These are phyloP conservation scores for Neocatenulostroma microsporum DNA, from an alignment of 2,329 filamentous ascomycete species.

Conservation along the genomic window DNA sequence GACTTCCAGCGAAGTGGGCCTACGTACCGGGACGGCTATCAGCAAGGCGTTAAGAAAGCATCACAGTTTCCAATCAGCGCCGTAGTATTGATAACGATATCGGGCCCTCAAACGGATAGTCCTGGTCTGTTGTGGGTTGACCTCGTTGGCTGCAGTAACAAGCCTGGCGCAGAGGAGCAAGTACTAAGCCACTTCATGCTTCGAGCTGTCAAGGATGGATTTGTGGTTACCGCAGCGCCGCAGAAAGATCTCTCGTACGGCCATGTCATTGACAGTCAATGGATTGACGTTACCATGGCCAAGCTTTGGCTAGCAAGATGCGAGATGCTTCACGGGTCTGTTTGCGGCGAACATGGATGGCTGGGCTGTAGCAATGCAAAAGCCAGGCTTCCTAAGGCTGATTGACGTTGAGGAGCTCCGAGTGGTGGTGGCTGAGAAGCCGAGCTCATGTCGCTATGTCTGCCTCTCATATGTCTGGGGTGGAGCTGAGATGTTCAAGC, in stretches of 20 bases:
- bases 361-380: neutral
- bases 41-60: neutral
- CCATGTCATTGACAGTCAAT: neutral
- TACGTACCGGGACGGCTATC: neutral
- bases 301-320: slow-evolving; percentile 1
- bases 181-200: slow-evolving; percentile 1
- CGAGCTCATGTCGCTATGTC: neutral
- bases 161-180: neutral
- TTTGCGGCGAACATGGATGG: slow-evolving; percentile 2
- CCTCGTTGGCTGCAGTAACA: neutral
- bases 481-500: neutral
- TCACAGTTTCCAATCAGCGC: neutral
- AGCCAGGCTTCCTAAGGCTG: neutral
- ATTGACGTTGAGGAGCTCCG: slow-evolving; percentile 1
- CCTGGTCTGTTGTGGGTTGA: slow-evolving; percentile 1
- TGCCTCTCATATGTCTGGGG: slow-evolving; percentile 1
- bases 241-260: neutral
- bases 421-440: neutral
- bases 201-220: neutral
- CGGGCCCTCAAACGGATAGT: neutral
- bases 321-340: neutral
- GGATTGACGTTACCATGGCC: neutral
- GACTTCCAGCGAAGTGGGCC: neutral
- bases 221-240: neutral
- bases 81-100: neutral